Evolutionary conservation across 2,329 filamentous ascomycete species (phyloP).

Genomic region (Ophiostoma sp.): DNA sequence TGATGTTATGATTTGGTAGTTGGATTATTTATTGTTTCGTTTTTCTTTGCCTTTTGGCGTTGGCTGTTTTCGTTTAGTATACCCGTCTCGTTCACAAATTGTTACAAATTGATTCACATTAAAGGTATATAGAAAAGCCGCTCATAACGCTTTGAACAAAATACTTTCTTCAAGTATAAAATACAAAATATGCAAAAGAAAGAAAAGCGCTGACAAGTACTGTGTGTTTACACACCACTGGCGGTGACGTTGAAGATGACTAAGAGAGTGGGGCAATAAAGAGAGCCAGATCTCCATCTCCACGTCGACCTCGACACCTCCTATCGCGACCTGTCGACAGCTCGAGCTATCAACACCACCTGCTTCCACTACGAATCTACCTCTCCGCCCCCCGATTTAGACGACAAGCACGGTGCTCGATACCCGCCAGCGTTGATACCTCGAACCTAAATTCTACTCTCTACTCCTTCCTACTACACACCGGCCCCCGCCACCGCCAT

Average conservation of each 20-base stretch:
- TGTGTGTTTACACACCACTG: not conserved
- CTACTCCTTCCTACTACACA: not conserved
- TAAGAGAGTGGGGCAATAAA: constrained; percentile 12
- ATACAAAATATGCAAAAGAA: too few relatives aligned
- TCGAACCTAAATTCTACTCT: not conserved
- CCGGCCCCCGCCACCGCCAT: not conserved
- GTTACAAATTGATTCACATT: too few relatives aligned
- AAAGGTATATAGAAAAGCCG: too few relatives aligned
- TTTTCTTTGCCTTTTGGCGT: not conserved
- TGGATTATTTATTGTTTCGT: not conserved
- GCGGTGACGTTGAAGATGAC: constrained; percentile 14
- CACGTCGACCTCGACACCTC: not conserved
- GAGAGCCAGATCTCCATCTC: constrained; percentile 19
- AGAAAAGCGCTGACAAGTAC: too few relatives aligned
- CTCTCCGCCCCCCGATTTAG: not conserved
- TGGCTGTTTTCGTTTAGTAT: not conserved
- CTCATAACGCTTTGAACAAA: too few relatives aligned
- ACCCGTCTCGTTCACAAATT: too few relatives aligned
- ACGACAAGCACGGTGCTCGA: not conserved
- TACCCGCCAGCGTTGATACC: not conserved
- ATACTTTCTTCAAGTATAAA: too few relatives aligned
- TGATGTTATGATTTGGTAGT: constrained; percentile 14
- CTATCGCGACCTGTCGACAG: not conserved
- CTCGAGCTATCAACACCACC: constrained; percentile 11
- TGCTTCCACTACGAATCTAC: not conserved